Percentiles rank a stretch among this genome's conserved stretches.
These are phyloP conservation scores for Phytophthora podocarpi DNA, from an alignment of 352 stramenopile species.

Conservation along the genomic window DNA sequence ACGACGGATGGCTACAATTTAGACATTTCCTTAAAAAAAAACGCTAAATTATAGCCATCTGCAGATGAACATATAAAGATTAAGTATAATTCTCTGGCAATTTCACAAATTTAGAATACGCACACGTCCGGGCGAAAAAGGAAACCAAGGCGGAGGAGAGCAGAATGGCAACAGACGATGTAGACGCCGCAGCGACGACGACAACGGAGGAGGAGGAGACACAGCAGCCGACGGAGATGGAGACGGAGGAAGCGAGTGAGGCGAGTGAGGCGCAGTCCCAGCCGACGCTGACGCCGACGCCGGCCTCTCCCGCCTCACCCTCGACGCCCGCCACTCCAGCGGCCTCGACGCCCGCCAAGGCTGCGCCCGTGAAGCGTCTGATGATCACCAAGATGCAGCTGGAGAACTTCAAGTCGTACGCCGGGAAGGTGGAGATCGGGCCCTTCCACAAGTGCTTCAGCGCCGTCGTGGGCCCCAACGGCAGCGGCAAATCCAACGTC, in stretches of 20 bases:
- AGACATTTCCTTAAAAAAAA: conserved; percentile 11
- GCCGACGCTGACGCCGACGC: not conserved
- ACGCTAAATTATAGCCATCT: conserved; percentile 6
- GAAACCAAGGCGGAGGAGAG: conserved; percentile 5
- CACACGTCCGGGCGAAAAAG: conserved; percentile 7
- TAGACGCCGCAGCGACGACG: not conserved
- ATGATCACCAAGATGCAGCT: conserved; percentile 99
- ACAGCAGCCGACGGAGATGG: not conserved
- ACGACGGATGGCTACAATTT: too few species aligned
- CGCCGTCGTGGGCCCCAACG: conserved; percentile 98
- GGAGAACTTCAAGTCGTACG: conserved; percentile 99
- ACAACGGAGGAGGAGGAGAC: not conserved
- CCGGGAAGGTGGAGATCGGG: conserved; percentile 95
- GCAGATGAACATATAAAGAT: not conserved
- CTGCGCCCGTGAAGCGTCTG: conserved; percentile 66
- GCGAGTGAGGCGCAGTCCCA: not conserved
- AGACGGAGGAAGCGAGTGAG: not conserved
- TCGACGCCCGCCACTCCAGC: conserved; percentile 2
- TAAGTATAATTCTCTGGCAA: too few species aligned
- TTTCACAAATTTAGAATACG: conserved; percentile 35
- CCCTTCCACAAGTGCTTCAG: conserved; percentile 99
- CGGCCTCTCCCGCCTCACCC: not conserved
- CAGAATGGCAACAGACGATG: conserved; percentile 11
- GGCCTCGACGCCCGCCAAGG: conserved; percentile 22
- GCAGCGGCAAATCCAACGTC: conserved; percentile 99